Conservation (phyloP, 208 protist genomes). For the Leishmania gerbilli region DNA sequence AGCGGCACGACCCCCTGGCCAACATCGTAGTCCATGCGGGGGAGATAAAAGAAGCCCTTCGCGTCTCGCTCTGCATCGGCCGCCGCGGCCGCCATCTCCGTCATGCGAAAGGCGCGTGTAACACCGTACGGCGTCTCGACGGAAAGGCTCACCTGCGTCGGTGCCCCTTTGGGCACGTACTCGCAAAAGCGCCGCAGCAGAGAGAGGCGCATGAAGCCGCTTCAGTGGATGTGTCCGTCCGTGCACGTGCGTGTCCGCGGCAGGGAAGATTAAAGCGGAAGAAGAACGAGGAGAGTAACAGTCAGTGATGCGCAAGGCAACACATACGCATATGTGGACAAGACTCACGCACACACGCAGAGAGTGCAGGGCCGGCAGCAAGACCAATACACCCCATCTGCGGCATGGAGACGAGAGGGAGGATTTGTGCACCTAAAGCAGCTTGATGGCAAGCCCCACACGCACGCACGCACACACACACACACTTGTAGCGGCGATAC, state of each 20-base stretch:
- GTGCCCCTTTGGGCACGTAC: conserved; percentile 68
- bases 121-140: conserved; percentile 29
- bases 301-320: neutral
- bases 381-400: too few relatives aligned
- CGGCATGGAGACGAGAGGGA: neutral
- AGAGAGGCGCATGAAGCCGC: conserved; percentile 38
- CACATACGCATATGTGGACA: neutral
- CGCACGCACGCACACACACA: neutral
- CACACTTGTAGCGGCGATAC: neutral
- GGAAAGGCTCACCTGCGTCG: conserved; percentile 8
- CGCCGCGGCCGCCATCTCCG: conserved; percentile 49
- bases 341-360: neutral
- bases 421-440: neutral
- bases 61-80: conserved; percentile 49
- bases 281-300: neutral
- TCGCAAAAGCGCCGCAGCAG: conserved; percentile 41
- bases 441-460: neutral
- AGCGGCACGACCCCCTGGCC: conserved; percentile 62
- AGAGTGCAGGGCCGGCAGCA: neutral
- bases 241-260: neutral
- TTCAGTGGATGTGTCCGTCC: too few relatives aligned
- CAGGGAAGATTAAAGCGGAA: neutral
- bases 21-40: conserved; percentile 69
- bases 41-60: conserved; percentile 74
- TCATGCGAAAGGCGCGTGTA: conserved; percentile 64